phyloP scores from a whole-genome alignment of 192 early-diverging fungal species.

The Umbelopsis ramanniana region DNA sequence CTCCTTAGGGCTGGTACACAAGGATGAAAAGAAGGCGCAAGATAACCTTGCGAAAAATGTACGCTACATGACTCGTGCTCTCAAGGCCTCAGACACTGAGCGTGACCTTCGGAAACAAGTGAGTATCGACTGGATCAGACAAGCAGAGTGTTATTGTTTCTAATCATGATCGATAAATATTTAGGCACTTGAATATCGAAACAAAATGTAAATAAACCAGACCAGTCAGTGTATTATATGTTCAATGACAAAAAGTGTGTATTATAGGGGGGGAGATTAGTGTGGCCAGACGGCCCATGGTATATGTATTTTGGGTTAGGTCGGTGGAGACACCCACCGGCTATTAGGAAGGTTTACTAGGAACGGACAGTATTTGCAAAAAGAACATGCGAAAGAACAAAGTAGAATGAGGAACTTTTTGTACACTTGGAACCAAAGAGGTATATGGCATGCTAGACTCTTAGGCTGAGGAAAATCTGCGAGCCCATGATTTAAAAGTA shows the following conservation, averaged over 20 bases:
- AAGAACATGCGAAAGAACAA: too few species aligned
- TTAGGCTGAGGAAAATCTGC: not conserved
- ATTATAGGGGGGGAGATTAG: too few species aligned
- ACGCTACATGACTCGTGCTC: slow-evolving; percentile 6
- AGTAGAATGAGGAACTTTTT: too few species aligned
- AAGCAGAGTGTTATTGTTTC: not conserved
- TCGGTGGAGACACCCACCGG: too few species aligned
- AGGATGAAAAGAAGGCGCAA: slow-evolving; percentile 19
- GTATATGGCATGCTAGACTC: not conserved
- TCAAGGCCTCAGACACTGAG: not conserved
- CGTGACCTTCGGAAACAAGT: slow-evolving; percentile 3
- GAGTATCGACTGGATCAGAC: not conserved
- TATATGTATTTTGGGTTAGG: not conserved
- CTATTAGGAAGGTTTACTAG: too few species aligned
- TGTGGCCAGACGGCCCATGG: too few species aligned
- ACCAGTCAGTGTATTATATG: too few species aligned
- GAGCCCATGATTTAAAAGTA: slow-evolving; percentile 12
- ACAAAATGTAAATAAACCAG: slow-evolving; percentile 11
- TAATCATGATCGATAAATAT: not conserved
- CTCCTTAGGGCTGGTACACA: not conserved
- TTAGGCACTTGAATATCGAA: slow-evolving; percentile 17
- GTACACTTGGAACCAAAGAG: not conserved
- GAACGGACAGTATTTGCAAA: too few species aligned
- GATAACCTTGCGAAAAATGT: slow-evolving; percentile 8
- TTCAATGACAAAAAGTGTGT: too few species aligned